phyloP scores from a whole-genome alignment of 805 yeast species.

The Metschnikowia similis region DNA sequence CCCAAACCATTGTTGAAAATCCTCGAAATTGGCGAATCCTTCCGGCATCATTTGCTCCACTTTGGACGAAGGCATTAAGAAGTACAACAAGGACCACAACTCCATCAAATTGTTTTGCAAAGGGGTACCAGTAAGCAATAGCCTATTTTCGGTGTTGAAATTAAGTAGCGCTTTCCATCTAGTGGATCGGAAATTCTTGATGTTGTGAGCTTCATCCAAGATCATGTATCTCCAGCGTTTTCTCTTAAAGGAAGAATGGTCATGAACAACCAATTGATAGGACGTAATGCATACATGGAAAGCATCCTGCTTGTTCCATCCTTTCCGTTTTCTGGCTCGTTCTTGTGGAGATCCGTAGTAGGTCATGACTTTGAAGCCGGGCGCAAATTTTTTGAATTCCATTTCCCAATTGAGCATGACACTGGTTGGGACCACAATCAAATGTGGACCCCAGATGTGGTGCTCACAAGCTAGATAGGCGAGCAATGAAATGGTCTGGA shows the following conservation, averaged over 20 bases:
- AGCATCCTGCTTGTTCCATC: conserved; percentile 95
- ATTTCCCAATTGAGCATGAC: conserved; percentile 98
- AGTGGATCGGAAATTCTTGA: conserved; percentile 91
- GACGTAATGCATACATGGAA: conserved; percentile 97
- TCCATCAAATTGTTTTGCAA: conserved; percentile 92
- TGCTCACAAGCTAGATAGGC: conserved; percentile 91
- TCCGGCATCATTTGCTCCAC: conserved; percentile 75
- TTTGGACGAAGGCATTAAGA: conserved; percentile 88
- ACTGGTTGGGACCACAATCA: conserved; percentile 95
- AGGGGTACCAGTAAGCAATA: conserved; percentile 94
- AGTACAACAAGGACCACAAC: conserved; percentile 91
- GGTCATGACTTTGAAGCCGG: conserved; percentile 92
- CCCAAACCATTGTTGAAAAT: conserved; percentile 99
- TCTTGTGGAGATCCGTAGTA: conserved; percentile 97
- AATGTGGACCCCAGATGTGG: conserved; percentile 96
- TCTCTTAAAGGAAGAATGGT: conserved; percentile 88
- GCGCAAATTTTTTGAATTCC: conserved; percentile 98
- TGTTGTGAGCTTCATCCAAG: conserved; percentile 96
- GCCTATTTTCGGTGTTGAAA: conserved; percentile 85
- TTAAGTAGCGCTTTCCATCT: conserved; percentile 95
- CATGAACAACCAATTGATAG: conserved; percentile 95
- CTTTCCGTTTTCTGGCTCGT: conserved; percentile 90
- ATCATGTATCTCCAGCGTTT: conserved; percentile 96
- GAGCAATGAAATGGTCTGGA: conserved; percentile 86
- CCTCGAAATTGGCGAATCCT: conserved; percentile 93